Evolutionary conservation across 1,139 yeast species (phyloP).

Genomic region (Pichia sp.): DNA sequence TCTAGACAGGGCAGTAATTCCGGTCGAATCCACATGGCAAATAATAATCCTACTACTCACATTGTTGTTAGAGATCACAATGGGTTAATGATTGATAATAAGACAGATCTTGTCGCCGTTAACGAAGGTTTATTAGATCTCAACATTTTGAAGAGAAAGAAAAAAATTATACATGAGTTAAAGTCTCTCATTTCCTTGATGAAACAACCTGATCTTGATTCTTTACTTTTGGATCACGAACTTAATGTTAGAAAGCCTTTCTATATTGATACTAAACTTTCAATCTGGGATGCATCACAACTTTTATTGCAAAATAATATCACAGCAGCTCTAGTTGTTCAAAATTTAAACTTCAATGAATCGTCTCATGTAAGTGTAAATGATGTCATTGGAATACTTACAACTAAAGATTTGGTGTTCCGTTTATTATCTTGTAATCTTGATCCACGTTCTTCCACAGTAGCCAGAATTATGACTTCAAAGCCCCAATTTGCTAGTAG

Average conservation of each 20-base stretch:
- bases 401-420: conserved; percentile 36
- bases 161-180: conserved; percentile 29
- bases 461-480: conserved; percentile 35
- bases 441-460: conserved; percentile 31
- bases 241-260: conserved; percentile 26
- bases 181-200: conserved; percentile 29
- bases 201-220: conserved; percentile 33
- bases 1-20: not conserved
- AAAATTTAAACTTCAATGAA: conserved; percentile 1
- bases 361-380: conserved; percentile 7
- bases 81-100: conserved; percentile 12
- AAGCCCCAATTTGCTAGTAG: conserved; percentile 36
- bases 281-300: conserved; percentile 31
- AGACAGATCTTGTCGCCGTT: conserved; percentile 14
- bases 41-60: conserved; percentile 7
- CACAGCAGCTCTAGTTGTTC: conserved; percentile 32
- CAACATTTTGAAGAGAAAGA: conserved; percentile 21
- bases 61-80: conserved; percentile 5
- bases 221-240: conserved; percentile 24
- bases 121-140: conserved; percentile 21
- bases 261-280: conserved; percentile 29
- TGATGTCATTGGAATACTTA: conserved; percentile 35
- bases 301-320: conserved; percentile 28
- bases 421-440: conserved; percentile 31
- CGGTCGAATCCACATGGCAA: conserved; percentile 1